Evolutionary conservation across 2,329 filamentous ascomycete species (phyloP), one percentile per base, ranked within the genome.

Genomic region (Hypoxylon sp.): DNA sequence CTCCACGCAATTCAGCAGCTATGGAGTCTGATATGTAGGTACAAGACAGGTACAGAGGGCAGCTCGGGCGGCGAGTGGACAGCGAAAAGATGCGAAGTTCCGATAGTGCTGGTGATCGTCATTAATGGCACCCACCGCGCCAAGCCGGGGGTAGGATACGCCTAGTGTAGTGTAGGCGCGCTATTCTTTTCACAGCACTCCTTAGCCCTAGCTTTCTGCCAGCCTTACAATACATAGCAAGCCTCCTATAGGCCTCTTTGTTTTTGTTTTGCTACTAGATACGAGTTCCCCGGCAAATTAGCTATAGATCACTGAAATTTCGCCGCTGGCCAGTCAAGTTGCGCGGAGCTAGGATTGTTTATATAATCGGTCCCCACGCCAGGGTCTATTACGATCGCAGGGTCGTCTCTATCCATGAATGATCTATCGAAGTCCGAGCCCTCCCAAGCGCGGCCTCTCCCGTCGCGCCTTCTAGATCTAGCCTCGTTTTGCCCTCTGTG

Each of bases 61-160:
- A 37, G 25, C 43, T 51, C 29, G 45, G 30, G 47, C 48, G 62
- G 39, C 48, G 61, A 57, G 27, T 60, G 61, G 64, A 21, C 25
- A 63, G 47, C 30, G 32, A 53, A 47, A 34, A 61, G 60, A 66
- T 72, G 72, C 73, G 70, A 65, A 69, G 63, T 68, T 60, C 72
- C 73, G 72, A 73, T 74, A 74, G 72, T 74, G 57, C 65, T 67
- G 69, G 70, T 74, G 73, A 74, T 74, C 73, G 58, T 74, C 72
- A 74, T 74, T 71, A 65, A 66, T 48, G 65, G 65, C 54, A 60
- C 67, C 65, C 50, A 65, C 67, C 61, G 67, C 62, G 69, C 68
- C 64, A 68, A 67, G 63, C 65, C 65, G 57, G 65, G 60, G 67
- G 50, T n/a, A n/a, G 6, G 45, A 45, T 32, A 29, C 41, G 50